Conservation (phyloP, 2,329 filamentous ascomycete species). For the Colletotrichum brevisporum region DNA sequence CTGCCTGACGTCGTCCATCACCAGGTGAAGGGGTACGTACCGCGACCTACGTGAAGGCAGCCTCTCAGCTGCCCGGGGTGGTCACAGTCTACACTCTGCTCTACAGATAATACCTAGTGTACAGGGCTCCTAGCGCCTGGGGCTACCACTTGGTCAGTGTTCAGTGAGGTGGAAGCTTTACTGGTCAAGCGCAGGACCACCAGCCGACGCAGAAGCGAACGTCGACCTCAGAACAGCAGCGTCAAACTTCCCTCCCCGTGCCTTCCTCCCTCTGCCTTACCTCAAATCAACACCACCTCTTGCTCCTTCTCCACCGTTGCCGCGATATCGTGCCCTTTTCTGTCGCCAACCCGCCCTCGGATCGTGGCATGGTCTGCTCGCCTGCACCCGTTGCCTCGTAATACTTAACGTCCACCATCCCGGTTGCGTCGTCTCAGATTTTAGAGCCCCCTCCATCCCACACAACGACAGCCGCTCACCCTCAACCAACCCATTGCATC, state of each 20-base stretch:
- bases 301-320: slow-evolving; percentile 30
- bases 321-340: slow-evolving; percentile 31
- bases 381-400: slow-evolving; percentile 31
- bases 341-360: slow-evolving; percentile 33
- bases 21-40: slow-evolving; percentile 24
- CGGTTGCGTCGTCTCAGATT: slow-evolving; percentile 41
- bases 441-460: slow-evolving; percentile 39
- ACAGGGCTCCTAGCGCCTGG: slow-evolving; percentile 31
- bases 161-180: slow-evolving; percentile 12
- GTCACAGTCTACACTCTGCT: slow-evolving; percentile 1
- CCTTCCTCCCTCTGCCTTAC: slow-evolving; percentile 13
- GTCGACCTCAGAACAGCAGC: not conserved
- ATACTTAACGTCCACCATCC: slow-evolving; percentile 32
- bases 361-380: slow-evolving; percentile 40
- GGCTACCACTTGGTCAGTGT: slow-evolving; percentile 26
- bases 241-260: slow-evolving; percentile 41
- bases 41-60: slow-evolving; percentile 11
- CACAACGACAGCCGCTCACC: slow-evolving; percentile 40
- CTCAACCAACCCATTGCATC: slow-evolving; percentile 47
- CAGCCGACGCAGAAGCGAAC: not conserved
- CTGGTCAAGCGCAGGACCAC: slow-evolving; percentile 5
- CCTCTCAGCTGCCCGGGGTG: slow-evolving; percentile 1
- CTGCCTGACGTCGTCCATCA: slow-evolving; percentile 30
- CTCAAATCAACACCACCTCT: slow-evolving; percentile 36
- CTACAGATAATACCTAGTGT: slow-evolving; percentile 9